phyloP scores from a whole-genome alignment of 768 basidiomycete genomes.

The Tulasnella sp. region DNA sequence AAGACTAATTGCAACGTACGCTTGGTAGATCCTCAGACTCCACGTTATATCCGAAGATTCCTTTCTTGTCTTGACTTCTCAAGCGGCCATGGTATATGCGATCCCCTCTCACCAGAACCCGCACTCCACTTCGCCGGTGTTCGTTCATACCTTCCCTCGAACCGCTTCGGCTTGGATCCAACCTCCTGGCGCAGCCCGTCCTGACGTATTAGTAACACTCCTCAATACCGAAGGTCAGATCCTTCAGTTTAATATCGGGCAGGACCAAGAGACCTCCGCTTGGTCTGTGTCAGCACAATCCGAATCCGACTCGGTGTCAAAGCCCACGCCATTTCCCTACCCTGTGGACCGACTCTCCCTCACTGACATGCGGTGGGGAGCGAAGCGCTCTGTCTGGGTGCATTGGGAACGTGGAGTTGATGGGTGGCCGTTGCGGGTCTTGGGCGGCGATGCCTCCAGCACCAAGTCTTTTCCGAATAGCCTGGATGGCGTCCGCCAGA shows the following conservation, averaged over 20 bases:
- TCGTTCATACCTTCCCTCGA: slow-evolving; percentile 1
- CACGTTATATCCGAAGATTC: neutral
- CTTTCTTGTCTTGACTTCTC: neutral
- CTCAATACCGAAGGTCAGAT: neutral
- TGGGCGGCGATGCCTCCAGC: neutral
- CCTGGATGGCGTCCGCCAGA: neutral
- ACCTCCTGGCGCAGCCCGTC: neutral
- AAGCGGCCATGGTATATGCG: slow-evolving; percentile 1
- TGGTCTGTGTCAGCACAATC: neutral
- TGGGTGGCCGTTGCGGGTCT: slow-evolving; percentile 6
- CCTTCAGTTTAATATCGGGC: neutral
- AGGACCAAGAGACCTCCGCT: too few species aligned
- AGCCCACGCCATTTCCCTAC: slow-evolving; percentile 4
- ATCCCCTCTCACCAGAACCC: slow-evolving; percentile 4
- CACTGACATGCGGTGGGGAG: slow-evolving; percentile 12
- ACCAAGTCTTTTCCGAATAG: too few species aligned
- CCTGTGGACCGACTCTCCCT: slow-evolving; percentile 11
- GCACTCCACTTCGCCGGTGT: neutral
- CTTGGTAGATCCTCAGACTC: neutral
- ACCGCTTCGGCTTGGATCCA: slow-evolving; percentile 1
- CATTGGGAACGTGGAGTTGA: slow-evolving; percentile 12
- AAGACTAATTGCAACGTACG: too few species aligned
- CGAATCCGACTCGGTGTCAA: neutral
- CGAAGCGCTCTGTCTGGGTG: slow-evolving; percentile 10
- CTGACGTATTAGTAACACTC: neutral